phyloP scores from a whole-genome alignment of 768 basidiomycete genomes.

The Lactarius indigo region DNA sequence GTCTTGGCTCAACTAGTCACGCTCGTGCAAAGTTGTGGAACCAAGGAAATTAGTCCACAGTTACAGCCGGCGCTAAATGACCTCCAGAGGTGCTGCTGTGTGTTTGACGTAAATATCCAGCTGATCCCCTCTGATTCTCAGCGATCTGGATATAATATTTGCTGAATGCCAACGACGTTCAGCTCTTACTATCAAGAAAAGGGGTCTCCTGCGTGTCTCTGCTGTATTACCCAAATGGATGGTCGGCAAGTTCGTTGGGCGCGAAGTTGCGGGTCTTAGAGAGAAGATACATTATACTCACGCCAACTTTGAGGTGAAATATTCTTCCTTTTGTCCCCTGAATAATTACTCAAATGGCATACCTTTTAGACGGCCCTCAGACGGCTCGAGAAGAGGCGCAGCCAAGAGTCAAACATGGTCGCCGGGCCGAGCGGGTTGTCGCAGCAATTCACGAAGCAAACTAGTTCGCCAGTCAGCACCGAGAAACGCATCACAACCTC shows the following conservation, averaged over 20 bases:
- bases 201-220: constrained; percentile 5
- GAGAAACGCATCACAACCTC: background rate
- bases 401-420: background rate
- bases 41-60: background rate
- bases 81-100: constrained; percentile 1
- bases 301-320: constrained; percentile 9
- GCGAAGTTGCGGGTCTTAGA: constrained; percentile 4
- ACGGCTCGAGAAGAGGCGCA: background rate
- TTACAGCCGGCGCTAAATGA: constrained; percentile 8
- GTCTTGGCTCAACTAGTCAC: background rate
- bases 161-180: constrained; percentile 5
- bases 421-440: constrained; percentile 1
- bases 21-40: constrained; percentile 4
- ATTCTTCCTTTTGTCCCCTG: no score
- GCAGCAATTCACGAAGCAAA: background rate
- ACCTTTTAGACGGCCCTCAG: background rate
- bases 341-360: background rate
- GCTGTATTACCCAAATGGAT: constrained; percentile 18
- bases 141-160: constrained; percentile 5
- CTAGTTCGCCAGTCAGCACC: background rate
- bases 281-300: constrained; percentile 4
- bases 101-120: background rate
- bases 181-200: constrained; percentile 1
- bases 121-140: background rate
- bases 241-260: constrained; percentile 6